A percentile compares a stretch with the other conserved stretches of the same genome.
Evolutionary conservation across 2,329 filamentous ascomycete species (phyloP).

Genomic region (Chaetothyriales sp.): DNA sequence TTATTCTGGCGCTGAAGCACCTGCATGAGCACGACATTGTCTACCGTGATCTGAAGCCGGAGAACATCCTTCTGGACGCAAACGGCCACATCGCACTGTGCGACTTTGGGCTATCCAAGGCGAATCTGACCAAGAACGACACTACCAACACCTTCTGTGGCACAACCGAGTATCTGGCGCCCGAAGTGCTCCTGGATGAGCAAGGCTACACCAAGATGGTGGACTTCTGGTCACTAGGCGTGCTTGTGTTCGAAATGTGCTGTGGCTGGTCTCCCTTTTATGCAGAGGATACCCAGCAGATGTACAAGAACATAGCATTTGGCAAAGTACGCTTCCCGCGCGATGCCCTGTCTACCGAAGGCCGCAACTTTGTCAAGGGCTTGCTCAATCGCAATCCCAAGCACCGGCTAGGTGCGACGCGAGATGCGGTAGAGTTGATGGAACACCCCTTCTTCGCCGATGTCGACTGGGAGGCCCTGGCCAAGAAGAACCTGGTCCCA

Average conservation of each 20-base stretch:
- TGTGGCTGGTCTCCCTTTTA: slow-evolving; percentile 99
- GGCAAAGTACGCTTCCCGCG: slow-evolving; percentile 94
- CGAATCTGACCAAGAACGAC: slow-evolving; percentile 89
- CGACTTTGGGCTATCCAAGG: slow-evolving; percentile 94
- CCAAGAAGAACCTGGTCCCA: slow-evolving; percentile 82
- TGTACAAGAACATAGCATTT: slow-evolving; percentile 99
- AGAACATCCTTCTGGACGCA: slow-evolving; percentile 91
- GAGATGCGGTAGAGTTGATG: slow-evolving; percentile 89
- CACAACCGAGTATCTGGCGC: slow-evolving; percentile 92
- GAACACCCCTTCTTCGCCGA: slow-evolving; percentile 87
- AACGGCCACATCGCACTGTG: slow-evolving; percentile 96
- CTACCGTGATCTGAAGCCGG: slow-evolving; percentile 91
- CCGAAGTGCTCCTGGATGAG: slow-evolving; percentile 88
- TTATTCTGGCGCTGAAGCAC: slow-evolving; percentile 88
- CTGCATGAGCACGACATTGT: slow-evolving; percentile 95
- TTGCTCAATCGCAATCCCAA: slow-evolving; percentile 92
- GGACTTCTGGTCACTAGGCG: slow-evolving; percentile 96
- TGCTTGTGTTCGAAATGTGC: slow-evolving; percentile 98
- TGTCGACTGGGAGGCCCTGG: slow-evolving; percentile 77
- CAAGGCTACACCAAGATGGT: slow-evolving; percentile 99
- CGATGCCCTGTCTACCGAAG: slow-evolving; percentile 86
- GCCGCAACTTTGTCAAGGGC: slow-evolving; percentile 95
- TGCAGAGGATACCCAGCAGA: slow-evolving; percentile 96
- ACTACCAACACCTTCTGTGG: slow-evolving; percentile 99
- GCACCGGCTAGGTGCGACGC: slow-evolving; percentile 77